Conservation (phyloP, 768 basidiomycete genomes). For the Mycena vitilis region DNA sequence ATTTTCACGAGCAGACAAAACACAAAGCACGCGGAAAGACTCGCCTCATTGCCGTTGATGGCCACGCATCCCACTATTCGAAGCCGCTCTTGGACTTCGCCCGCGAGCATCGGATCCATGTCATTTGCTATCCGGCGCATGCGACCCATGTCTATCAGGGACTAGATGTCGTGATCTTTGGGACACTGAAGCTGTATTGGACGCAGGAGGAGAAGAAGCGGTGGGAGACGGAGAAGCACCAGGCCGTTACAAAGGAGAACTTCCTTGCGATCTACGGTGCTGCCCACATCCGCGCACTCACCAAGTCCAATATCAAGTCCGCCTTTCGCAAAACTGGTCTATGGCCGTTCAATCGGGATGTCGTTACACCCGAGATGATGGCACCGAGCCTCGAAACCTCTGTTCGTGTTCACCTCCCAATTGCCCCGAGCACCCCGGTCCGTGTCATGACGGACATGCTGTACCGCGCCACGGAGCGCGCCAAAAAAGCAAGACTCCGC, state of each 20-base stretch:
- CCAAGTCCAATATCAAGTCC: neutral
- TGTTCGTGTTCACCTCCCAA: neutral
- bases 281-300: neutral
- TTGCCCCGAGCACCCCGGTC: constrained; percentile 1
- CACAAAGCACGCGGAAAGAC: neutral
- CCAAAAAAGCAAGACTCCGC: neutral
- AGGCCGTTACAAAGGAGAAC: neutral
- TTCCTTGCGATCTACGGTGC: constrained; percentile 1
- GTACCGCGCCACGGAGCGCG: neutral
- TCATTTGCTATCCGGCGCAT: constrained; percentile 2
- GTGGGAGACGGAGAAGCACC: neutral
- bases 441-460: constrained; percentile 2
- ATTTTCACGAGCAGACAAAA: constrained; percentile 8
- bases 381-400: neutral
- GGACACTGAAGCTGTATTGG: constrained; percentile 4
- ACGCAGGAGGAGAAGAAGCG: neutral
- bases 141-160: constrained; percentile 6
- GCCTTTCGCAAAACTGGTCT: constrained; percentile 6
- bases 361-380: constrained; percentile 7
- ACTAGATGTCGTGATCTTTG: neutral
- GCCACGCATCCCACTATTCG: neutral
- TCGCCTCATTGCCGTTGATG: neutral
- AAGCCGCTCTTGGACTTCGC: neutral
- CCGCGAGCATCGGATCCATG: neutral
- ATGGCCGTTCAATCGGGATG: constrained; percentile 31